Evolutionary conservation across 1,284 basidiomycete species (phyloP), one percentile per base, ranked within the genome.

Genomic region (Tilletia walkeri): DNA sequence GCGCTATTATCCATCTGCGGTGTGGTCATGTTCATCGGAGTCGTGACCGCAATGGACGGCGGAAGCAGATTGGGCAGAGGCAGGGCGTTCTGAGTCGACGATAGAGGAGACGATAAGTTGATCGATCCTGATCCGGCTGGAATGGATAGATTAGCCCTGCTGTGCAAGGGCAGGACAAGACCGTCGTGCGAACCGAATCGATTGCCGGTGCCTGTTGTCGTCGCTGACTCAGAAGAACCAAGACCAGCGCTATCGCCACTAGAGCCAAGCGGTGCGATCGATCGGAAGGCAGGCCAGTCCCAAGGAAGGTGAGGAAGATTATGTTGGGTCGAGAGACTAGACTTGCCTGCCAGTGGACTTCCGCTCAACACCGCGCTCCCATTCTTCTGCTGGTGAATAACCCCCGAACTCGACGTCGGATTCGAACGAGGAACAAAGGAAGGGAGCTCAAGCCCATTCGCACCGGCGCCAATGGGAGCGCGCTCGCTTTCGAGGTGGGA

Each of bases 111-210:
- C 18, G 18, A 16, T 18, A 48, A 14, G 50, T 30, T 72, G 69
- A 38, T 67, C 63, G 3, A 47, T 68, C 12, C 71, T 71, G 18
- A 66, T 66, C 65, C 66, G 12, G 71, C 71, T 36, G 73, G 68
- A 45, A 70, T 76, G 18, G 73, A 69, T 61, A 71, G 75, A 41
- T 67, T 71, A 54, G 72, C 72, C 9, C 72, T 68, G 41, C 72
- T 74, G 39, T 70, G 74, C 67, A 74, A 47, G 18, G 75, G 70
- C 48, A 70, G 73, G 34, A 73, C 69, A 45, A 70, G 71, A 18
- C 72, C 69, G 39, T 75, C 70, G 18, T 67, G 70, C 16, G 69
- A 53, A 1, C 45, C 68, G 48, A 39, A 38, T 9, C 34, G 10
- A 24, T 12, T 41, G 47, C 45, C 50, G 50, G 12, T 18, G 50